Evolutionary conservation across 129 eudicot species (phyloP), one percentile per base, ranked within the genome.

Genomic region (Chrysanthemum seticuspe): DNA sequence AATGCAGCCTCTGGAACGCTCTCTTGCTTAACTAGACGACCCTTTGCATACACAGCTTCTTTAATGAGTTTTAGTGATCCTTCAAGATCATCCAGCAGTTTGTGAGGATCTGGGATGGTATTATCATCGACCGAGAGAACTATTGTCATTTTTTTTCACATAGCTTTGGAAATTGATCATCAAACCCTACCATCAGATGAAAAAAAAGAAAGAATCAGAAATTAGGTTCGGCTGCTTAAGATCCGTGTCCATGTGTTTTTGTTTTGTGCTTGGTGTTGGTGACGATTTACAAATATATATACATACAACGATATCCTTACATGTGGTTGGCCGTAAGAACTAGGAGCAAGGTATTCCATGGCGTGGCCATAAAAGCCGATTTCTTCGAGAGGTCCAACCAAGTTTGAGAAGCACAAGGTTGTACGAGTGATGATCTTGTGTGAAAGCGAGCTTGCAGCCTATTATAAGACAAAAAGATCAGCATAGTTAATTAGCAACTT

Each of bases 341-440:
- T 45, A 5, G 89, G 80, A 59, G 89, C 87, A 65, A 84, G 78
- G 71, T 15, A 84, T 70, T 83, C 78, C 63, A 87, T 60, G 59
- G 74, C 79, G 44, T 84, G 87, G 13, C 89, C 92, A 74, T 74
- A 82, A 13, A 87, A 77, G 10, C 87, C 74, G 47, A 76, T 87
- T 51, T 87, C 93, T 80, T 87, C 87, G 0, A 73, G 58, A 2
- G 92, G 87, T 51, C 93, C 89, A 27, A 80, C 89, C 59, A 87
- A 15, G 57, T 85, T 87, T 74, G 88, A 83, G 91, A 86, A 86
- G 71, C 79, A 60, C 68, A 87, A 51, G 25, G 91, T 81, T 68
- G 86, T 78, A n/a, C 74, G 74, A 2, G 81, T 61, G 14, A 78
- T 21, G 48, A 83, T 53, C 45, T 67, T 76, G 62, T 79, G 82